Evolutionary conservation across 1,284 basidiomycete genomes (phyloP), one percentile per base, ranked within the genome.

Genomic region (Tilletia walkeri): DNA sequence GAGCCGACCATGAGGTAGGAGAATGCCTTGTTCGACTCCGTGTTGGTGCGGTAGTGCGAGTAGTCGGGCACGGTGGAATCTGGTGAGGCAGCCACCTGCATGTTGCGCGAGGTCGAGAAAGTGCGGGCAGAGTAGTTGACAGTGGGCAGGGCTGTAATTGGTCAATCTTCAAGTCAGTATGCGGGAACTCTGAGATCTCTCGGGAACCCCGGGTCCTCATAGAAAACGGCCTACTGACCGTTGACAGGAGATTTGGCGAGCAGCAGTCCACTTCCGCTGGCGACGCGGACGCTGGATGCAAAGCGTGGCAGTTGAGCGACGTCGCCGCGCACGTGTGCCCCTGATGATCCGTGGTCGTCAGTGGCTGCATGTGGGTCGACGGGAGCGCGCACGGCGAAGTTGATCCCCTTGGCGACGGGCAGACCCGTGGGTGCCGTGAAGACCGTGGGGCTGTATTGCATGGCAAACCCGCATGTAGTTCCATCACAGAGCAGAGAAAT

Each of bases 1-100:
- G 93, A 90, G 77, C 96, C 96, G 83, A 99, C 91, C 92, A 97
- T 93, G 86, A 98, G 93, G 88, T 99, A 99, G 49, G 92, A 92
- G 73, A 97, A 87, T 71, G 92, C 90, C 79, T 92, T 91, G 88
- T 93, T 93, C 75, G 85, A 87, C 63, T 89, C 86, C 75, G 89
- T 88, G 77, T 83, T 84, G 67, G 91, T 88, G 78, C 91, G 89
- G 88, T 98, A 98, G 65, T 88, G 85, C 70, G 89, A 88, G 84
- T 92, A 95, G 87, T 98, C 91, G 78, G 96, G 95, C 34, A 96
- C 92, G 75, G 92, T 87, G 68, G 89, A 84, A 53, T 84, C 77
- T 71, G 75, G 72, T 50, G 73, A 73, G 70, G 74, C 70, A 30
- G 73, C 68, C 48, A 75, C 73, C 72, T 78, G 75, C 14, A 78